These are phyloP conservation scores for Plasmodium inui DNA, from an alignment of 169 alveolate genomes.

Conservation along the genomic window DNA sequence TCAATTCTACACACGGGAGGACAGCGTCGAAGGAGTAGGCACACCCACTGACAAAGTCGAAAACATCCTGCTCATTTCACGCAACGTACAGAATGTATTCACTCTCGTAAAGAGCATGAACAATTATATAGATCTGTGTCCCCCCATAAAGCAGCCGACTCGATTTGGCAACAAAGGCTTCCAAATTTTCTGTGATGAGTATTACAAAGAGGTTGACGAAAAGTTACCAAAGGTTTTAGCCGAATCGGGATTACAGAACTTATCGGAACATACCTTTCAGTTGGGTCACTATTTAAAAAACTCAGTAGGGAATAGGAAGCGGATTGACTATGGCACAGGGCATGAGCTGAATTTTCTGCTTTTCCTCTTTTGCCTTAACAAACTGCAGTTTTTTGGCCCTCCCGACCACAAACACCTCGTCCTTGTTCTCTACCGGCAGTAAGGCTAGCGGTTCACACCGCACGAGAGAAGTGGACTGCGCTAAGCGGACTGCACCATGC, in stretches of 20 bases:
- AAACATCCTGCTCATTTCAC: conserved; percentile 19
- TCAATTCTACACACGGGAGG: not conserved
- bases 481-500: not conserved
- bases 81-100: conserved; percentile 32
- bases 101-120: conserved; percentile 37
- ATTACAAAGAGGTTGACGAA: conserved; percentile 52
- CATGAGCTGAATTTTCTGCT: conserved; percentile 92
- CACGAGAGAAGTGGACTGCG: not conserved
- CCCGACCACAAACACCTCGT: conserved; percentile 77
- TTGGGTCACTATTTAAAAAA: conserved; percentile 84
- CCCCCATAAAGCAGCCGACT: conserved; percentile 90
- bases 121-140: conserved; percentile 82
- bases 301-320: conserved; percentile 94
- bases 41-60: not conserved
- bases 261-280: conserved; percentile 80
- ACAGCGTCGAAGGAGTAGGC: not conserved
- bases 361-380: conserved; percentile 86
- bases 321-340: conserved; percentile 99
- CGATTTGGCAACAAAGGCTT: conserved; percentile 94
- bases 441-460: not conserved
- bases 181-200: conserved; percentile 85
- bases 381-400: conserved; percentile 24
- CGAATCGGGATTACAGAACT: conserved; percentile 67
- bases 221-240: conserved; percentile 21
- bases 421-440: conserved; percentile 78